phyloP scores from a whole-genome alignment of 306 rosid genomes.

The Rubus idaeus region DNA sequence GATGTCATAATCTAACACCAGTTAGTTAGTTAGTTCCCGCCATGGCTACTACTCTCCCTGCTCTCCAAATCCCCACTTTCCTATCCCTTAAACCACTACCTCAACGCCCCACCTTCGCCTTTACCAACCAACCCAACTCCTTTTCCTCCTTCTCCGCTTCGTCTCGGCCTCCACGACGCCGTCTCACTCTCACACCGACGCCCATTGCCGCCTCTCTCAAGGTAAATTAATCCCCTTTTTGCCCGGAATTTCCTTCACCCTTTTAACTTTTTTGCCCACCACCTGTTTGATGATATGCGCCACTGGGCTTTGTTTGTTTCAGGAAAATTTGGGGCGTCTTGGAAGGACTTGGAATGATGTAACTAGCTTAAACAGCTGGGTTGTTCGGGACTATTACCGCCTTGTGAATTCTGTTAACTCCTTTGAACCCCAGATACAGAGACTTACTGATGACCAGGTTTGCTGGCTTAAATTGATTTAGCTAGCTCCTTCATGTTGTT shows the following conservation, averaged over 20 bases:
- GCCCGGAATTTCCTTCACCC: background rate
- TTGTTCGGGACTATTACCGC: constrained; percentile 75
- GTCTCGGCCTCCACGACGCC: constrained; percentile 33
- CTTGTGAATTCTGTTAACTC: constrained; percentile 73
- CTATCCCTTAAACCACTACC: constrained; percentile 32
- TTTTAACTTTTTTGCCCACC: constrained; percentile 15
- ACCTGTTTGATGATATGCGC: constrained; percentile 32
- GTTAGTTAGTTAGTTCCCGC: background rate
- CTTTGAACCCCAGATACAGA: constrained; percentile 55
- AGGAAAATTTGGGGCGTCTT: constrained; percentile 61
- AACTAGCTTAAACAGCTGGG: constrained; percentile 79
- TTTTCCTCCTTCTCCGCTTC: constrained; percentile 29
- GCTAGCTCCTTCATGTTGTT: background rate
- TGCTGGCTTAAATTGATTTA: constrained; percentile 2
- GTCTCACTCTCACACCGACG: constrained; percentile 22
- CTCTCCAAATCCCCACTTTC: constrained; percentile 34
- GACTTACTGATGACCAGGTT: constrained; percentile 73
- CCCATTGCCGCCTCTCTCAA: constrained; percentile 41
- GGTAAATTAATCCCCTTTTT: constrained; percentile 32
- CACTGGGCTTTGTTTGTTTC: constrained; percentile 19
- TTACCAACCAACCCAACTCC: constrained; percentile 21
- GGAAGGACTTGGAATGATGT: constrained; percentile 57
- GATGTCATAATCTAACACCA: no score
- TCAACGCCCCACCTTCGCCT: constrained; percentile 27
- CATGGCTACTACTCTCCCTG: constrained; percentile 46